phyloP scores from a whole-genome alignment of 495 filamentous ascomycete genomes.

The Ascobolus immersus region DNA sequence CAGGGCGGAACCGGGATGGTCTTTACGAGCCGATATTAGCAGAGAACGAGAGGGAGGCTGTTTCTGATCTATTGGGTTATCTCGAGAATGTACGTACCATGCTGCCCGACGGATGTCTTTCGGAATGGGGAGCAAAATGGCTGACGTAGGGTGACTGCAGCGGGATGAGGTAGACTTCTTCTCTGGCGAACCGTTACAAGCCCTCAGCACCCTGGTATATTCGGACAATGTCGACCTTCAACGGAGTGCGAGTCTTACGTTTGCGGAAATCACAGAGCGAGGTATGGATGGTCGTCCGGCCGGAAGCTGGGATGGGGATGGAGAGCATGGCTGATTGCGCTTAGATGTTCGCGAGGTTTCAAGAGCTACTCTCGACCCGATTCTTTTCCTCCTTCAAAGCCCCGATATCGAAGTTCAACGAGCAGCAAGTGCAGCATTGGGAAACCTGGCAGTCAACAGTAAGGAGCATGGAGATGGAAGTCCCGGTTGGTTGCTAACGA shows the following conservation, averaged over 20 bases:
- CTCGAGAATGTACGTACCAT: slow-evolving; percentile 60
- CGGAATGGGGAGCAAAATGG: slow-evolving; percentile 1
- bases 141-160: slow-evolving; percentile 24
- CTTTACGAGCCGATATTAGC: slow-evolving; percentile 87
- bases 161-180: slow-evolving; percentile 94
- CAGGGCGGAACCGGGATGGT: slow-evolving; percentile 59
- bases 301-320: background rate
- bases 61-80: slow-evolving; percentile 81
- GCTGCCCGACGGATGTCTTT: slow-evolving; percentile 6
- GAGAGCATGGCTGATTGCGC: background rate
- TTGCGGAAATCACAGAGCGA: slow-evolving; percentile 95
- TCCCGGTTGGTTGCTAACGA: slow-evolving; percentile 2
- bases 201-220: slow-evolving; percentile 83
- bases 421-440: slow-evolving; percentile 83
- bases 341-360: slow-evolving; percentile 91
- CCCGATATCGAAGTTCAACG: slow-evolving; percentile 91
- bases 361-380: slow-evolving; percentile 78
- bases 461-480: slow-evolving; percentile 16
- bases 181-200: slow-evolving; percentile 80
- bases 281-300: too few species aligned
- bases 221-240: slow-evolving; percentile 98
- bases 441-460: slow-evolving; percentile 95
- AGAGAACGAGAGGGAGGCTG: slow-evolving; percentile 90
- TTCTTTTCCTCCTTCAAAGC: slow-evolving; percentile 82
- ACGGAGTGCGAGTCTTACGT: slow-evolving; percentile 88